Percentiles rank a stretch among this genome's conserved stretches.
Evolutionary conservation across 1,284 basidiomycete genomes (phyloP).

Genomic region (Polyporus tsugae): DNA sequence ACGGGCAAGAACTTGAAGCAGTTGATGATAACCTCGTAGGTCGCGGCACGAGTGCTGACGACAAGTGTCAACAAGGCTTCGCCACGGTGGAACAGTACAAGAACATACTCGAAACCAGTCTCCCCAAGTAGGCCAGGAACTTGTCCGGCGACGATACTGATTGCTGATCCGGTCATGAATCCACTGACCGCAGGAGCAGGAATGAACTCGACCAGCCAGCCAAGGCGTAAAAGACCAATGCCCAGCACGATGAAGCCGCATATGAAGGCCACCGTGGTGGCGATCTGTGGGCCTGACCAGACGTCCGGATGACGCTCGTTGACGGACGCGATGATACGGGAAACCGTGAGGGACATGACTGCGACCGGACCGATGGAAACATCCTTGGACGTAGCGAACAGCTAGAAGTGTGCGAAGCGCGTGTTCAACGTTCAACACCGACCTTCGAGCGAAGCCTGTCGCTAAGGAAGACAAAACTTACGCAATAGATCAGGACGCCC

Average conservation of each 20-base stretch:
- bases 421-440: background rate
- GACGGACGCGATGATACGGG: constrained; percentile 81
- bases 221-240: constrained; percentile 91
- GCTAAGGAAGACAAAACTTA: constrained; percentile 45
- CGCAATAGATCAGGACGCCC: constrained; percentile 84
- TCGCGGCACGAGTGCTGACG: constrained; percentile 80
- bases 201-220: constrained; percentile 97
- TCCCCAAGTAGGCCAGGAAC: constrained; percentile 89
- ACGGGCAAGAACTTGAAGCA: constrained; percentile 84
- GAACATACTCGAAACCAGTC: constrained; percentile 79
- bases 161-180: constrained; percentile 92
- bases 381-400: constrained; percentile 95
- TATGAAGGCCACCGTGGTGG: constrained; percentile 86
- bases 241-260: constrained; percentile 94
- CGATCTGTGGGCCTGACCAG: constrained; percentile 80
- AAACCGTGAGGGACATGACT: constrained; percentile 95
- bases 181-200: constrained; percentile 91
- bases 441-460: background rate
- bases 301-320: constrained; percentile 56
- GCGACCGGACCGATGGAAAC: constrained; percentile 96
- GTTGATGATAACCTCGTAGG: constrained; percentile 92
- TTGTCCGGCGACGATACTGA: constrained; percentile 88
- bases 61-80: background rate
- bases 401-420: constrained; percentile 48
- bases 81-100: background rate